Percentiles rank a stretch among this genome's conserved stretches.
Evolutionary conservation across 352 stramenopile genomes (phyloP).

Genomic region (Phytophthora megakarya): DNA sequence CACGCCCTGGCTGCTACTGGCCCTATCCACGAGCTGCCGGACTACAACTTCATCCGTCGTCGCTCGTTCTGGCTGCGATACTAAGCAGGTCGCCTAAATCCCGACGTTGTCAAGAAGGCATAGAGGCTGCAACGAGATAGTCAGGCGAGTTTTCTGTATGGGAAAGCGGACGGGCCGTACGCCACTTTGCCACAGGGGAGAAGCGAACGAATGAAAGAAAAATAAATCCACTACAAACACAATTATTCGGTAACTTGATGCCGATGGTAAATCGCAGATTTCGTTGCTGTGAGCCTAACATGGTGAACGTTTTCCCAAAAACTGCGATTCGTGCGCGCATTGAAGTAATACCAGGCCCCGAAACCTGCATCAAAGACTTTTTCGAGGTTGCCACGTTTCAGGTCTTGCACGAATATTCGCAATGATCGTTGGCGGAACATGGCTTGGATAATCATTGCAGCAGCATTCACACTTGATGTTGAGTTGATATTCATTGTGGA

Average conservation of each 20-base stretch:
- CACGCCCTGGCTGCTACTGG: constrained; percentile 97
- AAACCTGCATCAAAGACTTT: constrained; percentile 48
- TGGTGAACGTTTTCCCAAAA: constrained; percentile 57
- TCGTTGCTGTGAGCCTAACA: constrained; percentile 27
- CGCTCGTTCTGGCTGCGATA: constrained; percentile 98
- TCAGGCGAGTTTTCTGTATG: constrained; percentile 34
- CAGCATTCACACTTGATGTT: constrained; percentile 20
- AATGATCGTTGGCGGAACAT: constrained; percentile 43
- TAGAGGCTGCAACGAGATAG: constrained; percentile 38
- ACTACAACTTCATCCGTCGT: constrained; percentile 99
- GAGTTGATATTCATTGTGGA: not conserved
- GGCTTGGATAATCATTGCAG: constrained; percentile 43
- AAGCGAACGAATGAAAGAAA: constrained; percentile 39
- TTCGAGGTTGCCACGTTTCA: constrained; percentile 44
- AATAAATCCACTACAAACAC: constrained; percentile 31
- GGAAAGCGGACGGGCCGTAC: constrained; percentile 36
- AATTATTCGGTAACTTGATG: not conserved
- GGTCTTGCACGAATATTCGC: constrained; percentile 42
- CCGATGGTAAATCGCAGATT: constrained; percentile 27
- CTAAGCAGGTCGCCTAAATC: constrained; percentile 52
- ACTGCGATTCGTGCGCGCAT: constrained; percentile 50
- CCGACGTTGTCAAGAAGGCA: constrained; percentile 38
- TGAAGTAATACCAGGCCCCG: constrained; percentile 63
- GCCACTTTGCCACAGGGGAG: constrained; percentile 37
- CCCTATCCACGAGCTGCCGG: constrained; percentile 98